A percentile compares a stretch with the other conserved stretches of the same genome.
Evolutionary conservation across 495 filamentous ascomycete genomes (phyloP).

Genomic region (Penicillium coprophilum): DNA sequence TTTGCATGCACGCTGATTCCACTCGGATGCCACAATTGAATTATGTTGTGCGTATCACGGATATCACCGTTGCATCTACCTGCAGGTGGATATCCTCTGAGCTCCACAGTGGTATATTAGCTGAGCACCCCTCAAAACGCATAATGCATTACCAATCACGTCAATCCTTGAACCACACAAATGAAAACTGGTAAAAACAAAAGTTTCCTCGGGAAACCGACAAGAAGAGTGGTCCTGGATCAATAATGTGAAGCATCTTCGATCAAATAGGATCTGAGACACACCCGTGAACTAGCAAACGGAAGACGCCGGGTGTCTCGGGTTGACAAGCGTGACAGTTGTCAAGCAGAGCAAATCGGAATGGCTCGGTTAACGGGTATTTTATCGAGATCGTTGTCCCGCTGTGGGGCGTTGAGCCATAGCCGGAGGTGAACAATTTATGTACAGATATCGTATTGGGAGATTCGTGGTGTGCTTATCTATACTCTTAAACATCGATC

Average conservation of each 20-base stretch:
- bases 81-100: background rate
- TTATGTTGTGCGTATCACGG: background rate
- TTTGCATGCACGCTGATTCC: background rate
- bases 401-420: conserved; percentile 23
- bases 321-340: conserved; percentile 18
- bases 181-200: background rate
- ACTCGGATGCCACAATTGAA: background rate
- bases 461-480: too few relatives aligned
- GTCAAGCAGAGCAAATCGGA: conserved; percentile 29
- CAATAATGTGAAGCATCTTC: background rate
- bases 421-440: background rate
- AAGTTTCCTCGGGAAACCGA: too few relatives aligned
- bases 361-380: conserved; percentile 28
- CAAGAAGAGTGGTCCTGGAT: too few relatives aligned
- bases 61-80: background rate
- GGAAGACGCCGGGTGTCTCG: conserved; percentile 28
- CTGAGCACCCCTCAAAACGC: background rate
- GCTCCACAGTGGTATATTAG: background rate
- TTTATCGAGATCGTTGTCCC: conserved; percentile 32
- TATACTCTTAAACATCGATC: too few relatives aligned
- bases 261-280: conserved; percentile 20
- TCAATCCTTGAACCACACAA: background rate
- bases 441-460: background rate
- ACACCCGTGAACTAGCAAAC: conserved; percentile 23
- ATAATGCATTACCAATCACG: background rate